A percentile compares a stretch with the other conserved stretches of the same genome.
These are phyloP conservation scores for Camellia oleifera DNA, from an alignment of 179 eudicot genomes.

Conservation along the genomic window DNA sequence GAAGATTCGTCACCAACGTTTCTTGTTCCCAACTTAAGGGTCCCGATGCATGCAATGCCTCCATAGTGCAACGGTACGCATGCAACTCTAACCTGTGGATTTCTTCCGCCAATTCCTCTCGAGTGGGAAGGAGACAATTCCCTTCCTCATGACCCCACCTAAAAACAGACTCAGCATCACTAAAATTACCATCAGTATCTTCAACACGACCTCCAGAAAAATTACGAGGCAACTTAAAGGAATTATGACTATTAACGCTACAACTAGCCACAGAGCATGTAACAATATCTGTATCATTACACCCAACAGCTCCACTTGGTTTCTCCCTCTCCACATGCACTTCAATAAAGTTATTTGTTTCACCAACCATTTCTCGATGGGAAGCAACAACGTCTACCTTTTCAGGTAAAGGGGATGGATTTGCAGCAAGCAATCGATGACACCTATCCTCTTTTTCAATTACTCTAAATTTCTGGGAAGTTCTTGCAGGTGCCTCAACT, in stretches of 20 bases:
- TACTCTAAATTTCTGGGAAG: slow-evolving; percentile 28
- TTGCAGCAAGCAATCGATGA: slow-evolving; percentile 12
- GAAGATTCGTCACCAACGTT: slow-evolving; percentile 75
- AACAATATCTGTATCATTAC: slow-evolving; percentile 38
- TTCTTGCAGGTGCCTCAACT: slow-evolving; percentile 34
- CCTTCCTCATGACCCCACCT: slow-evolving; percentile 36
- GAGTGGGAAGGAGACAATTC: slow-evolving; percentile 31
- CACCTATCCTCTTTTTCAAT: slow-evolving; percentile 30
- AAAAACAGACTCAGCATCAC: slow-evolving; percentile 64
- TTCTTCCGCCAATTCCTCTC: slow-evolving; percentile 46
- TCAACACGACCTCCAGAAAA: slow-evolving; percentile 34
- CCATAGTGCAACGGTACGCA: slow-evolving; percentile 74
- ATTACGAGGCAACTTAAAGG: slow-evolving; percentile 24
- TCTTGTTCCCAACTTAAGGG: slow-evolving; percentile 94
- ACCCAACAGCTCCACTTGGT: slow-evolving; percentile 33
- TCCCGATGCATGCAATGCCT: slow-evolving; percentile 83
- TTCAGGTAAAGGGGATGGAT: slow-evolving; percentile 43
- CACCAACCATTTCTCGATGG: slow-evolving; percentile 29
- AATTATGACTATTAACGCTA: slow-evolving; percentile 41
- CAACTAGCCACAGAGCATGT: slow-evolving; percentile 81
- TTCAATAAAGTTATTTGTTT: slow-evolving; percentile 38
- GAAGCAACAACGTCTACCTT: slow-evolving; percentile 60
- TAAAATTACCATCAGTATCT: slow-evolving; percentile 45
- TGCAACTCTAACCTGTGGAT: slow-evolving; percentile 82
- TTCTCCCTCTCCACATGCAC: slow-evolving; percentile 27